Percentiles rank a stretch among this genome's conserved stretches.
Conservation (phyloP, 768 basidiomycete species). For the Butyriboletus loyo region DNA sequence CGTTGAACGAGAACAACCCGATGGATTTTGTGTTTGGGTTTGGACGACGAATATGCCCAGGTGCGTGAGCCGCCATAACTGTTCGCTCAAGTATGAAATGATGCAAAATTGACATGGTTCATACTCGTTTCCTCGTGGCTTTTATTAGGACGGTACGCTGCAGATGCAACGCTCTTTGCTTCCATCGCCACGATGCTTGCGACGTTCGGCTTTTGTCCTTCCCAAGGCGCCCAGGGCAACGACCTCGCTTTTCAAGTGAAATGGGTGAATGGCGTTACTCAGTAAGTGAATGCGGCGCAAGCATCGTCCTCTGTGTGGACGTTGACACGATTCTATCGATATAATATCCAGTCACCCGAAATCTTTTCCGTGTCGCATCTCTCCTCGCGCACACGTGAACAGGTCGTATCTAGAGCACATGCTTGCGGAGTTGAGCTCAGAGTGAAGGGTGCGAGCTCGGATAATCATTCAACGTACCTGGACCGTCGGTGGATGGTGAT, state of each 20-base stretch:
- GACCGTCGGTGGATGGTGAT: no score
- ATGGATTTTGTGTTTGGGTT: constrained; percentile 13
- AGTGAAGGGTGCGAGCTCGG: no score
- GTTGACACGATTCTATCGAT: background rate
- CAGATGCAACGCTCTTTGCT: constrained; percentile 5
- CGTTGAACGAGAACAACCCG: constrained; percentile 3
- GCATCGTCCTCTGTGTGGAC: background rate
- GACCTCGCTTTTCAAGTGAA: background rate
- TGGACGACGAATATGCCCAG: constrained; percentile 8
- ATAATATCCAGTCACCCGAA: constrained; percentile 5
- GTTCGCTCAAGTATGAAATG: background rate
- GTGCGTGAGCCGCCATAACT: background rate
- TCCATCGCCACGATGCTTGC: constrained; percentile 14
- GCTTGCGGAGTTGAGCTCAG: no score
- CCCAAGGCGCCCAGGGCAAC: background rate
- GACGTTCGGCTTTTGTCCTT: constrained; percentile 3
- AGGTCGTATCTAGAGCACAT: background rate
- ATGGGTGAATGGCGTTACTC: constrained; percentile 8
- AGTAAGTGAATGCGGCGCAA: background rate
- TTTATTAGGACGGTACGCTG: background rate
- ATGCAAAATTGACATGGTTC: no score
- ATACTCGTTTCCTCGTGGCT: background rate
- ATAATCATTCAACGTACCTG: no score
- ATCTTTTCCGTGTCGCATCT: constrained; percentile 8
- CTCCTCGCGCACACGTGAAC: constrained; percentile 2